phyloP scores from a whole-genome alignment of 176 grass and related monocot genomes.

The Ensete glaucum region DNA sequence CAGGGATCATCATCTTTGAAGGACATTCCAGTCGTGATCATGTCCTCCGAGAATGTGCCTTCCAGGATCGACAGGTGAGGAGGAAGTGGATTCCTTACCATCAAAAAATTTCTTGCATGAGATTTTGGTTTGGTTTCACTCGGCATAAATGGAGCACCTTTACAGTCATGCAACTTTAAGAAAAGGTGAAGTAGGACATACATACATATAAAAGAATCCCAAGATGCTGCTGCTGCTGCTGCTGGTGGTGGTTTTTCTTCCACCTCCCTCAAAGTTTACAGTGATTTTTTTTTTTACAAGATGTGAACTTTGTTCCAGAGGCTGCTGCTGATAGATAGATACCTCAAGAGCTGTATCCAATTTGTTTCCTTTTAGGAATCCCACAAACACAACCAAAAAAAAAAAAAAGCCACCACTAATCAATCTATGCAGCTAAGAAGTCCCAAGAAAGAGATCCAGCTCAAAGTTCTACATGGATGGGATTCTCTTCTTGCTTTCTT shows the following conservation, averaged over 20 bases:
- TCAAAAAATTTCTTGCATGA: neutral
- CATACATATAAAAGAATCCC: neutral
- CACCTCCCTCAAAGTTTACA: too few species aligned
- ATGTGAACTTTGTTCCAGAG: too few species aligned
- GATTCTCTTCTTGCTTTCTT: too few species aligned
- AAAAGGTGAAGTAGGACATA: neutral
- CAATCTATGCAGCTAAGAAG: too few species aligned
- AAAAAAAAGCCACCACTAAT: too few species aligned
- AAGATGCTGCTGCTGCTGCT: neutral
- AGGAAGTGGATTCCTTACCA: conserved; percentile 13
- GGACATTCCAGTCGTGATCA: conserved; percentile 92
- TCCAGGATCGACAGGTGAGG: conserved; percentile 88
- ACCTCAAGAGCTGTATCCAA: neutral
- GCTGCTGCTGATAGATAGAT: neutral
- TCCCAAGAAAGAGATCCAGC: too few species aligned
- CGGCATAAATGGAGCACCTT: neutral
- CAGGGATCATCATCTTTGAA: conserved; percentile 71
- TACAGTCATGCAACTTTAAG: neutral
- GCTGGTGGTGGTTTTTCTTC: too few species aligned
- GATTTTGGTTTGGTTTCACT: neutral
- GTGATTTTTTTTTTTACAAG: too few species aligned
- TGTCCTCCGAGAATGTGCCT: conserved; percentile 95
- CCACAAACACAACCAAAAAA: too few species aligned
- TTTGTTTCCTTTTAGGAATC: neutral
- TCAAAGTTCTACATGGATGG: too few species aligned